Conservation (phyloP, 345 rosid species). For the Combretum micranthum region DNA sequence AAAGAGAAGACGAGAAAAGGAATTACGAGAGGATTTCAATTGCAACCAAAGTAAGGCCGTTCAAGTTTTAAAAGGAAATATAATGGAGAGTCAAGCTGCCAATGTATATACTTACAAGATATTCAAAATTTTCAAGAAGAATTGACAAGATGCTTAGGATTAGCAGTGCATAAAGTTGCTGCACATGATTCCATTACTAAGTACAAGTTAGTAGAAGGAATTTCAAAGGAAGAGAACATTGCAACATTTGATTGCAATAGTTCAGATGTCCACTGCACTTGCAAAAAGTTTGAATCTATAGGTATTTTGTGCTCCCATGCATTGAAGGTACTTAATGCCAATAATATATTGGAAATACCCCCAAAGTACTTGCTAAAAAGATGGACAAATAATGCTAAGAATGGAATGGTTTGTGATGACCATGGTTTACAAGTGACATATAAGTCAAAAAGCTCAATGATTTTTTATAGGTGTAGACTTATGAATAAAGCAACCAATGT, state of each 20-base stretch:
- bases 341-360: not conserved
- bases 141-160: not conserved
- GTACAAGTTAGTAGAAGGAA: conserved; percentile 2
- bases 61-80: no score
- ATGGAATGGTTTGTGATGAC: no score
- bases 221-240: accelerated
- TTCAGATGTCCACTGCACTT: not conserved
- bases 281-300: conserved; percentile 2
- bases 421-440: no score
- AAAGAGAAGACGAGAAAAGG: no score
- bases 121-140: conserved; percentile 2
- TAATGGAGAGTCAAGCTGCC: no score
- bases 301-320: conserved; percentile 10
- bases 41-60: no score
- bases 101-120: not conserved
- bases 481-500: no score
- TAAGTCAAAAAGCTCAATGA: no score
- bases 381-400: conserved; percentile 2
- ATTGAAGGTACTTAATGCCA: not conserved
- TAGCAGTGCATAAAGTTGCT: not conserved
- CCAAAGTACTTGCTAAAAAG: conserved; percentile 1
- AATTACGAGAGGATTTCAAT: no score
- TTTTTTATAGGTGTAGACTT: no score
- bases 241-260: not conserved
- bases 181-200: not conserved